phyloP scores from a whole-genome alignment of 2,329 filamentous ascomycete species.

The Drechslera avenae region DNA sequence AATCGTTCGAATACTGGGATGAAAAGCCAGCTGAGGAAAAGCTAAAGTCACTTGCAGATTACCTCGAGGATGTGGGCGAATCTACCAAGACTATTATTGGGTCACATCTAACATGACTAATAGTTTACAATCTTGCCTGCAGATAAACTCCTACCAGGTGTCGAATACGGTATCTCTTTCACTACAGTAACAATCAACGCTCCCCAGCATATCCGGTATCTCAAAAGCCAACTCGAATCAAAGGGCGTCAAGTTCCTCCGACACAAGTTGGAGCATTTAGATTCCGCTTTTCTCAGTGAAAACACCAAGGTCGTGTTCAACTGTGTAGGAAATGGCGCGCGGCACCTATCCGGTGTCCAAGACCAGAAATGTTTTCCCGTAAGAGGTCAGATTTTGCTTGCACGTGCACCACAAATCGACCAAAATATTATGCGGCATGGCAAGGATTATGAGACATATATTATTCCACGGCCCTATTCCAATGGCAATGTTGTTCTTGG shows the following conservation, averaged over 20 bases:
- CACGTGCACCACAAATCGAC: constrained; percentile 18
- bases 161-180: constrained; percentile 22
- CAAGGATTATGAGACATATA: constrained; percentile 27
- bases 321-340: constrained; percentile 24
- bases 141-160: constrained; percentile 18
- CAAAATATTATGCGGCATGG: constrained; percentile 28
- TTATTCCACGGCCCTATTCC: constrained; percentile 25
- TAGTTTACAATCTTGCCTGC: constrained; percentile 19
- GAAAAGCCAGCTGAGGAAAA: constrained; percentile 15
- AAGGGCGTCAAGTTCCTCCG: constrained; percentile 18
- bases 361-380: constrained; percentile 22
- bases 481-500: constrained; percentile 28
- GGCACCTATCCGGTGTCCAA: constrained; percentile 16
- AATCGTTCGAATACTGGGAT: constrained; percentile 26
- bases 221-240: constrained; percentile 10
- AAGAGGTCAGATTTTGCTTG: constrained; percentile 24
- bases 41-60: constrained; percentile 22
- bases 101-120: neutral
- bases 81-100: neutral
- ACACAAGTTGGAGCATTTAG: constrained; percentile 14
- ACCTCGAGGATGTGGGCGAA: constrained; percentile 21
- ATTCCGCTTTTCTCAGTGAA: constrained; percentile 15
- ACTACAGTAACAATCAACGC: constrained; percentile 27
- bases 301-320: constrained; percentile 24
- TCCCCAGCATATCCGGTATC: constrained; percentile 22